These are phyloP conservation scores for Phytophthora syringae DNA, from an alignment of 352 stramenopile species.

Conservation along the genomic window DNA sequence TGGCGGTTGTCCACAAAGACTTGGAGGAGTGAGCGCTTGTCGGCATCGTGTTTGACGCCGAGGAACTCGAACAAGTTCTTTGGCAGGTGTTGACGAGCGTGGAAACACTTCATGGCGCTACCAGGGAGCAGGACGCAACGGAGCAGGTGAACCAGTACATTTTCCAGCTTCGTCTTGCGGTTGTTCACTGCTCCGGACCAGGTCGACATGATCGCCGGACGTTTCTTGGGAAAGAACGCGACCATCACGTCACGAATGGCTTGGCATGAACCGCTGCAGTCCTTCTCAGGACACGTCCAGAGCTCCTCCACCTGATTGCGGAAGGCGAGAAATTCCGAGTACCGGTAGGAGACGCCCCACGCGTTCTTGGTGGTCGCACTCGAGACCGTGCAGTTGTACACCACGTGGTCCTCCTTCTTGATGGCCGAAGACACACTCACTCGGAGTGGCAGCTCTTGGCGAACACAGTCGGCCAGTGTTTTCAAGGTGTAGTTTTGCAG, in stretches of 20 bases:
- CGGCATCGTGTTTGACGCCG: slow-evolving; percentile 52
- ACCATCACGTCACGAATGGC: slow-evolving; percentile 70
- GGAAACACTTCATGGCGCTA: slow-evolving; percentile 75
- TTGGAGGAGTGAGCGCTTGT: slow-evolving; percentile 70
- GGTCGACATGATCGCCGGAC: slow-evolving; percentile 46
- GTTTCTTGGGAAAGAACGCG: slow-evolving; percentile 71
- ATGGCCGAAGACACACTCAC: slow-evolving; percentile 45
- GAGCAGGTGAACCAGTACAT: slow-evolving; percentile 66
- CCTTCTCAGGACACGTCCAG: slow-evolving; percentile 56
- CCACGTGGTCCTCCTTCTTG: slow-evolving; percentile 54
- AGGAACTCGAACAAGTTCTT: slow-evolving; percentile 67
- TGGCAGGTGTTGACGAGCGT: slow-evolving; percentile 53
- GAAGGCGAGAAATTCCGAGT: slow-evolving; percentile 71
- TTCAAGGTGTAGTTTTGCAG: slow-evolving; percentile 61
- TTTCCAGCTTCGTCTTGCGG: slow-evolving; percentile 66
- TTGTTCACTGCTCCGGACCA: slow-evolving; percentile 45
- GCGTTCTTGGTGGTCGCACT: slow-evolving; percentile 55
- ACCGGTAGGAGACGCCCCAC: slow-evolving; percentile 65
- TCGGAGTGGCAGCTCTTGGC: slow-evolving; percentile 55
- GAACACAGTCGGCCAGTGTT: slow-evolving; percentile 46
- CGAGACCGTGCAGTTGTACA: slow-evolving; percentile 59
- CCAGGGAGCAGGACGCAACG: slow-evolving; percentile 67
- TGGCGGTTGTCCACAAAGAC: slow-evolving; percentile 70
- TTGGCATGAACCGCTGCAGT: slow-evolving; percentile 71
- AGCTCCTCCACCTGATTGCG: slow-evolving; percentile 60